Percentiles rank a stretch among this genome's conserved stretches.
Evolutionary conservation across 768 basidiomycete species (phyloP).

Genomic region (Suillus placidus): DNA sequence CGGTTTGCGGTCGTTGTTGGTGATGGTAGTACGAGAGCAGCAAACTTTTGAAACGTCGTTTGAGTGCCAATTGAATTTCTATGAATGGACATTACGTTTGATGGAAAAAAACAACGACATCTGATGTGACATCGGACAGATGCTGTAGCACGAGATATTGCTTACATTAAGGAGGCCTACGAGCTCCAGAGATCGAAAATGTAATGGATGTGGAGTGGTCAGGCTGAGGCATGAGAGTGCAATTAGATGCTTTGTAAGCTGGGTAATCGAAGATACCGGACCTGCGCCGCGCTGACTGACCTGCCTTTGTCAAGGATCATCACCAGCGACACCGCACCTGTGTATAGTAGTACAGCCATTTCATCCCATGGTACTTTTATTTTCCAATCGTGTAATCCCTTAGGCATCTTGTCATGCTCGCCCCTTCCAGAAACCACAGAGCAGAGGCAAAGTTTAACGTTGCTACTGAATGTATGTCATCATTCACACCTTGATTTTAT

Average conservation of each 20-base stretch:
- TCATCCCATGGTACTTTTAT: conserved; percentile 5
- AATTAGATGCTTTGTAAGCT: background rate
- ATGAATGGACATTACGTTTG: background rate
- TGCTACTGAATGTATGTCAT: conserved; percentile 51
- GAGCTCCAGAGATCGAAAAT: too few species aligned
- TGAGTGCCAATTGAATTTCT: background rate
- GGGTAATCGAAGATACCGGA: conserved; percentile 2
- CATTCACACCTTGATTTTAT: background rate
- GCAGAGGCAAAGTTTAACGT: conserved; percentile 56
- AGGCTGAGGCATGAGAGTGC: too few species aligned
- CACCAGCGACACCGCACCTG: conserved; percentile 6
- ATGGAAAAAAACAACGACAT: background rate
- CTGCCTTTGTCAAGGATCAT: background rate
- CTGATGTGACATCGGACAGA: background rate
- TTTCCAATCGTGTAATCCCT: background rate
- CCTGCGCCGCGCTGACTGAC: background rate
- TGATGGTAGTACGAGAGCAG: background rate
- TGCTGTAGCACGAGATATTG: background rate
- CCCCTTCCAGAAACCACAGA: conserved; percentile 39
- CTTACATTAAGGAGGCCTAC: background rate
- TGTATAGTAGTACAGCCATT: conserved; percentile 3
- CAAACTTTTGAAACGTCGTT: background rate
- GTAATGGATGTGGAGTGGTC: too few species aligned
- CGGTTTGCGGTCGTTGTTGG: background rate
- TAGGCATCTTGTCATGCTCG: conserved; percentile 33